A percentile compares a stretch with the other conserved stretches of the same genome.
Evolutionary conservation across 345 rosid species (phyloP).

Genomic region (Anacardium occidentale): DNA sequence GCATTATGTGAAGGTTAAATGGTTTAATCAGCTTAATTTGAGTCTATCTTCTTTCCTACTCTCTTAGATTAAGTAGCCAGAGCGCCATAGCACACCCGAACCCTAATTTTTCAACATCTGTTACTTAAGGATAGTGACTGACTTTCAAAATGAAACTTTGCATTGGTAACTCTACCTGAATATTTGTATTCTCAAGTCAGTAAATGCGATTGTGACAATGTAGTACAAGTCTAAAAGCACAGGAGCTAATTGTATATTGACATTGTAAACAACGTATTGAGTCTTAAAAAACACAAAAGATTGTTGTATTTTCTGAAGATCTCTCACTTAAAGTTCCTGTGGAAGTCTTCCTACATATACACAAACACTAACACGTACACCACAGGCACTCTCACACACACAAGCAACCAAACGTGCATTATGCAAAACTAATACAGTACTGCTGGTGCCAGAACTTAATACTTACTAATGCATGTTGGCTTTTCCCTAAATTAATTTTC

Average conservation of each 20-base stretch:
- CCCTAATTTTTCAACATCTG: conserved; percentile 9
- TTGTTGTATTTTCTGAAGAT: neutral
- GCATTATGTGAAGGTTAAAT: too few relatives aligned
- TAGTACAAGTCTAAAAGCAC: neutral
- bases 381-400: neutral
- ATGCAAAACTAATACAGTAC: conserved; percentile 14
- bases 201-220: conserved; percentile 12
- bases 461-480: conserved; percentile 16
- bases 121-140: neutral
- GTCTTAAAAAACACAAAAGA: neutral
- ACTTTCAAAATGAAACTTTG: neutral
- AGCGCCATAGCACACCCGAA: neutral
- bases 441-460: neutral
- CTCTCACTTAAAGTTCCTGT: neutral
- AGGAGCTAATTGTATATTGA: neutral
- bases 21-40: neutral
- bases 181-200: neutral
- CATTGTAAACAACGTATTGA: too few relatives aligned
- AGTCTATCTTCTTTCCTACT: neutral
- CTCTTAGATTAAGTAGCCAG: neutral
- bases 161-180: neutral
- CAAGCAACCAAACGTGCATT: conserved; percentile 3
- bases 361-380: neutral
- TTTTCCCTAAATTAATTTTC: conserved; percentile 12
- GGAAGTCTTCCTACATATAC: too few relatives aligned